Conservation (phyloP, 2,329 filamentous ascomycete species). For the Exophiala bonariae region DNA sequence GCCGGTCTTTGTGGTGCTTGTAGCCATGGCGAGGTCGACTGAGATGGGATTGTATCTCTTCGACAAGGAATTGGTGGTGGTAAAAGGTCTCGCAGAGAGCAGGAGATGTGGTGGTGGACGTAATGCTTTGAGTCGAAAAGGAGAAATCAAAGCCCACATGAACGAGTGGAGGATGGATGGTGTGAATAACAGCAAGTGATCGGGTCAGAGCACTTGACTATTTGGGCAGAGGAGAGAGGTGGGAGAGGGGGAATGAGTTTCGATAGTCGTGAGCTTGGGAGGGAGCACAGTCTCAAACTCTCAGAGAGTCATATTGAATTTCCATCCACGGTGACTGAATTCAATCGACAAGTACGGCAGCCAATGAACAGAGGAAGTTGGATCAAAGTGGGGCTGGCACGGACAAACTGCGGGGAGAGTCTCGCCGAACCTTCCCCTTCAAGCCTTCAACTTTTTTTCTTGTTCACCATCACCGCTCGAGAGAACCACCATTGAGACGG, state of each 20-base stretch:
- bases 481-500: not conserved
- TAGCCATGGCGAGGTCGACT: slow-evolving; percentile 51
- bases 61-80: slow-evolving; percentile 36
- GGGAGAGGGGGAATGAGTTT: slow-evolving; percentile 1
- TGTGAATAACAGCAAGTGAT: not conserved
- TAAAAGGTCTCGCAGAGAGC: slow-evolving; percentile 40
- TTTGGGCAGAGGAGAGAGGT: not conserved
- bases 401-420: no score
- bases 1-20: slow-evolving; percentile 78
- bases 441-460: slow-evolving; percentile 5
- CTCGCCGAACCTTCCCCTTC: not conserved
- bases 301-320: no score
- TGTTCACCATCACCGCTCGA: not conserved
- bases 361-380: no score
- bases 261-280: not conserved
- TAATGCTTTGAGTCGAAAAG: slow-evolving; percentile 29
- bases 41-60: slow-evolving; percentile 23
- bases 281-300: no score
- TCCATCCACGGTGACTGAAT: no score
- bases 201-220: slow-evolving; percentile 3
- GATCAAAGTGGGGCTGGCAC: no score
- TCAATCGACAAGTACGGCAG: no score
- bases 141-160: slow-evolving; percentile 20
- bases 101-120: slow-evolving; percentile 31
- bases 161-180: slow-evolving; percentile 5